These are phyloP conservation scores for Coemansia sp. DNA, from an alignment of 192 early-diverging fungal genomes.

Conservation along the genomic window DNA sequence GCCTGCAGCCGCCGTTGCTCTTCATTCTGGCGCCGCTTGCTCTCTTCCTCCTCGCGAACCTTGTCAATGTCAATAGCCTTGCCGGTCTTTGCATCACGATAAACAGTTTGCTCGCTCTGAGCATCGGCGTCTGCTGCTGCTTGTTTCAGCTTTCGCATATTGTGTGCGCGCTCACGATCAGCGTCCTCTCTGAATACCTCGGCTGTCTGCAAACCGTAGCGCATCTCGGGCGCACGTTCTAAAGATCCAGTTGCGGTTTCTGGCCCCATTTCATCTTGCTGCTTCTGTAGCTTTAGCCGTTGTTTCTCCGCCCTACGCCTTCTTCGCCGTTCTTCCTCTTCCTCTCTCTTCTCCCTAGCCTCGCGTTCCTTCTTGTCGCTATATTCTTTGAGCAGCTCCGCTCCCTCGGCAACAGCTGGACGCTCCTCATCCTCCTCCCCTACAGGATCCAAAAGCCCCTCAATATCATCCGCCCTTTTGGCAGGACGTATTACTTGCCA, in stretches of 20 bases:
- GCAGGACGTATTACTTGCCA: slow-evolving; percentile 13
- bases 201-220: slow-evolving; percentile 49
- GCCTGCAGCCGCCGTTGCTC: slow-evolving; percentile 45
- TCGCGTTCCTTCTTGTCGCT: slow-evolving; percentile 11
- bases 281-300: neutral
- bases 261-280: neutral
- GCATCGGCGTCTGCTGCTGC: slow-evolving; percentile 18
- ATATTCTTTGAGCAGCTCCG: slow-evolving; percentile 39
- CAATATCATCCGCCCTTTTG: slow-evolving; percentile 1
- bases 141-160: slow-evolving; percentile 33
- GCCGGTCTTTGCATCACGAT: slow-evolving; percentile 64
- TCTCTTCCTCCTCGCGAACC: slow-evolving; percentile 40
- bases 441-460: slow-evolving; percentile 4
- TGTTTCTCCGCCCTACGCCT: slow-evolving; percentile 6
- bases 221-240: slow-evolving; percentile 17
- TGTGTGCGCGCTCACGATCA: slow-evolving; percentile 23
- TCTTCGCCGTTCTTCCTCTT: slow-evolving; percentile 9
- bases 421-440: slow-evolving; percentile 33
- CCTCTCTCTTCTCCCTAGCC: slow-evolving; percentile 12
- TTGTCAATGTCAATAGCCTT: slow-evolving; percentile 56
- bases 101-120: slow-evolving; percentile 57
- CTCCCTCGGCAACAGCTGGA: slow-evolving; percentile 36
- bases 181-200: slow-evolving; percentile 24
- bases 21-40: slow-evolving; percentile 33
- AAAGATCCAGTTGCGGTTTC: neutral